Evolutionary conservation across 164 flowering plant species (phyloP).

Genomic region (Pachysandra terminalis): DNA sequence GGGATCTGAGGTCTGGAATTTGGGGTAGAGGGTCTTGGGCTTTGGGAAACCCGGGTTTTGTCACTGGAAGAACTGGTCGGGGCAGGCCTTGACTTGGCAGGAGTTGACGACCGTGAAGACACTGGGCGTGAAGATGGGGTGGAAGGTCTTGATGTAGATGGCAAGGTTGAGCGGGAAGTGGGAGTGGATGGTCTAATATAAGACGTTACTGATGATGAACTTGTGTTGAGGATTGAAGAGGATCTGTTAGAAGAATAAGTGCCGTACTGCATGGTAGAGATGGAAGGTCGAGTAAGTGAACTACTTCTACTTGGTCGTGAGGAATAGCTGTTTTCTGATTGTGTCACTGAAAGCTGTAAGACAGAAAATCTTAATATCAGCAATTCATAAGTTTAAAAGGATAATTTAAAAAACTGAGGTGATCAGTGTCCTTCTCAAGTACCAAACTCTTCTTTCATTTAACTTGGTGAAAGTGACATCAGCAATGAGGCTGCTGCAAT

Average conservation of each 20-base stretch:
- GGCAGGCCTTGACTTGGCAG: constrained; percentile 58
- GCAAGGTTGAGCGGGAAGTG: constrained; percentile 39
- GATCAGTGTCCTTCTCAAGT: neutral
- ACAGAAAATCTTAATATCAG: constrained; percentile 6
- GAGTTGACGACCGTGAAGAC: constrained; percentile 66
- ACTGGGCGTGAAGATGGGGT: constrained; percentile 62
- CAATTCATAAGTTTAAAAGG: neutral
- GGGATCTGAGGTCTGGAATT: constrained; percentile 60
- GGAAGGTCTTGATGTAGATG: constrained; percentile 61
- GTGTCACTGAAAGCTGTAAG: constrained; percentile 76
- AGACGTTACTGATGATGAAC: constrained; percentile 88
- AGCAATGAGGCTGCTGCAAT: too few species aligned
- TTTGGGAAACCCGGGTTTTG: constrained; percentile 47
- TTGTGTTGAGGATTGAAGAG: constrained; percentile 70
- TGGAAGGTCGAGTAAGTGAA: constrained; percentile 79
- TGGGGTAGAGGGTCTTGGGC: constrained; percentile 84
- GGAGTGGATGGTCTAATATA: constrained; percentile 83
- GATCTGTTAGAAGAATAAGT: constrained; percentile 49
- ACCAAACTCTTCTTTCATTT: too few species aligned
- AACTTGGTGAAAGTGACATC: too few species aligned
- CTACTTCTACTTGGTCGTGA: constrained; percentile 74
- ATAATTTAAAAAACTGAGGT: neutral
- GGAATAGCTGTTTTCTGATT: constrained; percentile 55
- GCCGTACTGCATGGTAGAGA: constrained; percentile 46
- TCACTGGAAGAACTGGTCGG: constrained; percentile 42